phyloP scores from a whole-genome alignment of 2,329 filamentous ascomycete species.

The Grosmannia huntii region DNA sequence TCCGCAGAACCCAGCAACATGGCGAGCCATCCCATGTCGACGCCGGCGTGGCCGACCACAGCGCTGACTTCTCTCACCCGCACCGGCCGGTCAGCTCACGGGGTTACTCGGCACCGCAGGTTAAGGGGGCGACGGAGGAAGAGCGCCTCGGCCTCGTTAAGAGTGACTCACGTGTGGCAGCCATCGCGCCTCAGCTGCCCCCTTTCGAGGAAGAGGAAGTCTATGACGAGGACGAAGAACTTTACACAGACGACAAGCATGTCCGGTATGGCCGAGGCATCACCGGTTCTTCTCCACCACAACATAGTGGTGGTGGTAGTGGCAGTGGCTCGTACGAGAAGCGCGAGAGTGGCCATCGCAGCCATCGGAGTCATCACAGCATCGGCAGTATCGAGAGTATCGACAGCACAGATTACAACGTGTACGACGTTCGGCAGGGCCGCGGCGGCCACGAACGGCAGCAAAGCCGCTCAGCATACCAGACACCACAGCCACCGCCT shows the following conservation, averaged over 20 bases:
- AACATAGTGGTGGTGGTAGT: not conserved
- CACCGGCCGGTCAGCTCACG: conserved; percentile 12
- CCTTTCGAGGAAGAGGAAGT: conserved; percentile 19
- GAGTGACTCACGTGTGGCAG: conserved; percentile 36
- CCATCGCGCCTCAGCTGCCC: conserved; percentile 18
- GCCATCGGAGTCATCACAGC: conserved; percentile 7
- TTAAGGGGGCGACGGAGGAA: conserved; percentile 59
- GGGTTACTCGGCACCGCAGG: conserved; percentile 27
- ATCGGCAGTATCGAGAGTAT: not conserved
- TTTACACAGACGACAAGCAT: conserved; percentile 19
- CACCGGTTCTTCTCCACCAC: conserved; percentile 20
- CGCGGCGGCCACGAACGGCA: not conserved
- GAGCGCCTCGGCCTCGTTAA: conserved; percentile 74
- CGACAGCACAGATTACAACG: not conserved
- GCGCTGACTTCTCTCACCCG: conserved; percentile 11
- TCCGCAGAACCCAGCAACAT: conserved; percentile 39
- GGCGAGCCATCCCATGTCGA: conserved; percentile 9
- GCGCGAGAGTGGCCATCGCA: conserved; percentile 1
- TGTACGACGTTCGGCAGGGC: not conserved
- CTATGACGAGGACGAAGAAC: conserved; percentile 1
- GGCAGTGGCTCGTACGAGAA: not conserved
- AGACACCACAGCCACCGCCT: conserved; percentile 6
- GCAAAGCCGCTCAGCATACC: not conserved
- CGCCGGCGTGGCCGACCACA: conserved; percentile 8
- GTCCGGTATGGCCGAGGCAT: conserved; percentile 29